phyloP scores from a whole-genome alignment of 2,329 filamentous ascomycete genomes.

The Dactylonectria macrodidyma region DNA sequence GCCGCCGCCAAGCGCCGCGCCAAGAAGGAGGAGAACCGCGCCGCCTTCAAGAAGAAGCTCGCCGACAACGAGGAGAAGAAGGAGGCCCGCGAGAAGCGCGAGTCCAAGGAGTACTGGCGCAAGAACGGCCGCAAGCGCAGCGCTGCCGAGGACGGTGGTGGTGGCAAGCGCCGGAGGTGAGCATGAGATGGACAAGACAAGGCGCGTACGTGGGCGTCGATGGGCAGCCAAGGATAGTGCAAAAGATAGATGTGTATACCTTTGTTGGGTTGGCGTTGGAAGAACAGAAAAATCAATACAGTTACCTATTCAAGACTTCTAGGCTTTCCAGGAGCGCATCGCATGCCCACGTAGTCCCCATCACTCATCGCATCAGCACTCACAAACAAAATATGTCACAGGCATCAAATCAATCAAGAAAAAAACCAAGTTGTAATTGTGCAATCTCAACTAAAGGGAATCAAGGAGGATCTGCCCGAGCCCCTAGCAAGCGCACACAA shows the following conservation, averaged over 20 bases:
- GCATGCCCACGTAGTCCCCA: not conserved
- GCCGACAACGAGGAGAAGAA: conserved; percentile 88
- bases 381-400: not conserved
- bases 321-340: not conserved
- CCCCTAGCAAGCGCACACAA: conserved; percentile 42
- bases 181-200: not conserved
- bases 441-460: conserved; percentile 42
- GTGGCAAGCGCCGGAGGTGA: conserved; percentile 54
- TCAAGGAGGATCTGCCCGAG: conserved; percentile 24
- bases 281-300: conserved; percentile 36
- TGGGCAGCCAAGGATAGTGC: conserved; percentile 16
- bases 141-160: conserved; percentile 57
- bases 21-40: conserved; percentile 91
- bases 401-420: not conserved
- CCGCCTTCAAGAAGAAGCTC: conserved; percentile 86
- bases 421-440: conserved; percentile 42
- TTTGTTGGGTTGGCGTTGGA: conserved; percentile 44
- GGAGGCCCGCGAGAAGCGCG: conserved; percentile 87
- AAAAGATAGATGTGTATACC: conserved; percentile 42
- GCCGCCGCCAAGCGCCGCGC: conserved; percentile 85
- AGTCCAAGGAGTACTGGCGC: conserved; percentile 93
- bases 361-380: not conserved
- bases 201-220: conserved; percentile 1
- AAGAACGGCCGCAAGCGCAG: conserved; percentile 84
- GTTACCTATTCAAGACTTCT: conserved; percentile 1